phyloP scores from a whole-genome alignment of 2,329 filamentous ascomycete species.

The Aspergillus jensenii region DNA sequence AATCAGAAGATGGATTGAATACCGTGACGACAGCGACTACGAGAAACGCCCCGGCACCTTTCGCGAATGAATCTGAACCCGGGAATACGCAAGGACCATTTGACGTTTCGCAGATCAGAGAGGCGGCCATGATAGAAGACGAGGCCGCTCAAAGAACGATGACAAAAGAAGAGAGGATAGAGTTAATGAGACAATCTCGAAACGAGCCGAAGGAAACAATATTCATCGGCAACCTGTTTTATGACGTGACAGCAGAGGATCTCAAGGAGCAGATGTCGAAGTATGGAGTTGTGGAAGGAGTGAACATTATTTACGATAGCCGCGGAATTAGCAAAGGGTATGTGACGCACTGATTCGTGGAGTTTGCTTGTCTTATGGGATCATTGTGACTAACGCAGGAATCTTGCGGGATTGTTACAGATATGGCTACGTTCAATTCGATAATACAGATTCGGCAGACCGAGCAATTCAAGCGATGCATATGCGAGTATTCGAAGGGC shows the following conservation, averaged over 20 bases:
- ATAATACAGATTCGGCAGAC: slow-evolving; percentile 52
- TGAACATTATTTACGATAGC: slow-evolving; percentile 60
- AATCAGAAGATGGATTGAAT: neutral
- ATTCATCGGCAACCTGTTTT: slow-evolving; percentile 70
- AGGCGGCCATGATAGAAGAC: neutral
- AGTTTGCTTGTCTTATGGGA: neutral
- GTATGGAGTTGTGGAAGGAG: slow-evolving; percentile 56
- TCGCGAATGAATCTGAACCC: neutral
- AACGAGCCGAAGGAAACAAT: slow-evolving; percentile 48
- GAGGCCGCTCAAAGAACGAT: neutral
- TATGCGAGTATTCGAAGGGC: slow-evolving; percentile 62
- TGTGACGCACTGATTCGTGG: slow-evolving; percentile 18
- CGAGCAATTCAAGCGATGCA: slow-evolving; percentile 60
- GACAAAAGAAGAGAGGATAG: neutral
- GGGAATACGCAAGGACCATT: neutral
- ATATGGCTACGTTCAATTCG: slow-evolving; percentile 67
- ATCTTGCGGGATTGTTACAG: slow-evolving; percentile 37
- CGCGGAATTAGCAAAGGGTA: slow-evolving; percentile 70
- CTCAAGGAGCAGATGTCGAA: slow-evolving; percentile 59
- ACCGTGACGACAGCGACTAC: neutral
- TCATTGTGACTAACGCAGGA: neutral
- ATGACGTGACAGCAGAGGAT: slow-evolving; percentile 63
- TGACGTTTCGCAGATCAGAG: slow-evolving; percentile 4
- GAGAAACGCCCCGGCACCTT: neutral
- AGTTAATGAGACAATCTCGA: neutral